These are phyloP conservation scores for Pseudomonodictys pantanalensis DNA, from an alignment of 495 filamentous ascomycete genomes.

Conservation along the genomic window DNA sequence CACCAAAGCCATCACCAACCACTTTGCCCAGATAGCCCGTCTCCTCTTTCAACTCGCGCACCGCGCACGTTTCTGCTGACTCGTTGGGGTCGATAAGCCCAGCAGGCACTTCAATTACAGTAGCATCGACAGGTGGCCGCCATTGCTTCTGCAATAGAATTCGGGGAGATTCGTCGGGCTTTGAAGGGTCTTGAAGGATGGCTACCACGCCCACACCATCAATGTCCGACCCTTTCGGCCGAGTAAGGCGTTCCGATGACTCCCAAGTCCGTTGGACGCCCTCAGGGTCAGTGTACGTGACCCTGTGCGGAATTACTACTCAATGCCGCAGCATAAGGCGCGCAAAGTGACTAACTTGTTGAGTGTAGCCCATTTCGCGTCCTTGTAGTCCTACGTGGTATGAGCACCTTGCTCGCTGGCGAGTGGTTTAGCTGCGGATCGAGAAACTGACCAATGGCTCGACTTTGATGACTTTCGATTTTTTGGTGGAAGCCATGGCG, in stretches of 20 bases:
- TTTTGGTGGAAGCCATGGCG: slow-evolving; percentile 6
- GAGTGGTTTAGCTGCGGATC: neutral
- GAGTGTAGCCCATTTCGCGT: slow-evolving; percentile 34
- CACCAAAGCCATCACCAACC: slow-evolving; percentile 34
- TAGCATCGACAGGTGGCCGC: slow-evolving; percentile 73
- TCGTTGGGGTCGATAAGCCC: slow-evolving; percentile 82
- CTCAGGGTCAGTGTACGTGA: slow-evolving; percentile 34
- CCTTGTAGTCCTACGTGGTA: slow-evolving; percentile 29
- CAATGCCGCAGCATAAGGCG: neutral
- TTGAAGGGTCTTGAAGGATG: slow-evolving; percentile 68
- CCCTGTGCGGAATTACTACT: slow-evolving; percentile 16
- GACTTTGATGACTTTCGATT: slow-evolving; percentile 32
- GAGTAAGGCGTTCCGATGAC: slow-evolving; percentile 32
- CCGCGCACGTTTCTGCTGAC: slow-evolving; percentile 69
- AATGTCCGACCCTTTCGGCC: slow-evolving; percentile 51
- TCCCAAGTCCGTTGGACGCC: slow-evolving; percentile 35
- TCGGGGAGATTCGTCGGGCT: slow-evolving; percentile 51
- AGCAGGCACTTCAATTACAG: slow-evolving; percentile 80
- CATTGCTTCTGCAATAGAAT: slow-evolving; percentile 73
- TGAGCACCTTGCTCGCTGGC: slow-evolving; percentile 11
- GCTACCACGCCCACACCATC: slow-evolving; percentile 90
- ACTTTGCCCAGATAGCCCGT: slow-evolving; percentile 72
- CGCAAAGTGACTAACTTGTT: slow-evolving; percentile 25
- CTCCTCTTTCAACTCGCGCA: slow-evolving; percentile 85
- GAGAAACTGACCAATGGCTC: slow-evolving; percentile 35